Conservation (phyloP, 2,329 filamentous ascomycete genomes). For the Trichoderma sp. region DNA sequence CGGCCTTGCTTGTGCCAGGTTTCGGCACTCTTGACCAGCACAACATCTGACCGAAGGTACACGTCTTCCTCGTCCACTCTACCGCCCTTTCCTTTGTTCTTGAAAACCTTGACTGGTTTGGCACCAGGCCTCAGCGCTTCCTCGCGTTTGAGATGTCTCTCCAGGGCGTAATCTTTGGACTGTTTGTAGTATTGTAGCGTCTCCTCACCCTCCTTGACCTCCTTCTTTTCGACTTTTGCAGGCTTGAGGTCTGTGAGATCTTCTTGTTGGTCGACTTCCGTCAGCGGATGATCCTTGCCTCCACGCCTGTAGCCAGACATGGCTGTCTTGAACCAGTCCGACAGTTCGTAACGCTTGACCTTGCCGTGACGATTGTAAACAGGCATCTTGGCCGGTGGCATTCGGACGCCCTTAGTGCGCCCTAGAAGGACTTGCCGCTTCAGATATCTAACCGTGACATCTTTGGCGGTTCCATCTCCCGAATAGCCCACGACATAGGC, state of each 20-base stretch:
- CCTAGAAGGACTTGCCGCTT: conserved; percentile 81
- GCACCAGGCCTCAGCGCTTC: conserved; percentile 77
- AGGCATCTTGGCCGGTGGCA: conserved; percentile 77
- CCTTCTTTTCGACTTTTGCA: conserved; percentile 71
- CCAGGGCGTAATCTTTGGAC: conserved; percentile 81
- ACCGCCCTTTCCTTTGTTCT: conserved; percentile 71
- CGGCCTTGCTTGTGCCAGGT: conserved; percentile 98
- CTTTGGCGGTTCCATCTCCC: conserved; percentile 84
- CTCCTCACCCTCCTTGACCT: conserved; percentile 72
- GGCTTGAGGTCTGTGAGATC: conserved; percentile 76
- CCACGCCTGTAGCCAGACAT: conserved; percentile 71
- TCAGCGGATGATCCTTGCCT: conserved; percentile 55
- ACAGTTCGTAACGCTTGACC: conserved; percentile 72
- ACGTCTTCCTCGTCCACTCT: conserved; percentile 77
- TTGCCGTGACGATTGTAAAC: conserved; percentile 78
- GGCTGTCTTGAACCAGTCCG: conserved; percentile 85
- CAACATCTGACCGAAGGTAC: conserved; percentile 76
- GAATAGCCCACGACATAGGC: conserved; percentile 86
- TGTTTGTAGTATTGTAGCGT: conserved; percentile 87
- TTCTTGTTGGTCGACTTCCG: conserved; percentile 76
- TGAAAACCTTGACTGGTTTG: conserved; percentile 72
- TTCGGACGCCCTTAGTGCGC: conserved; percentile 81
- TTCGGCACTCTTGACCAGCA: conserved; percentile 85
- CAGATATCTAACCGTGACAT: conserved; percentile 90
- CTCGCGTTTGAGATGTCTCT: conserved; percentile 85